Base-by-base conservation (phyloP, 2,329 filamentous ascomycete species). In the Phialophora tarda region DNA sequence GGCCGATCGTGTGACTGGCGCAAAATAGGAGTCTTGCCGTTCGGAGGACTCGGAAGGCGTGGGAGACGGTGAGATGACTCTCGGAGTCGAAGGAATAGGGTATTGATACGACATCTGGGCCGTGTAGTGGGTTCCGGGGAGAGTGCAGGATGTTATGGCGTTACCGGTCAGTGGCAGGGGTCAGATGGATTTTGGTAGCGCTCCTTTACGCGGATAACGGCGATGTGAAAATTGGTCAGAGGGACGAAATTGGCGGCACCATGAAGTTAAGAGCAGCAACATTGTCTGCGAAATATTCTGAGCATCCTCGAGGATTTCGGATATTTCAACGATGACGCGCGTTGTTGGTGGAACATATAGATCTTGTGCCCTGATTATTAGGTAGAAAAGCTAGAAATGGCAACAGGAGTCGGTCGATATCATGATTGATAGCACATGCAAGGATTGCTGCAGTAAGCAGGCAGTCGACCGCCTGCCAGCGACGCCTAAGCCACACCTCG, bases 11-110 rank as follows among this genome's bases (percentile, higher is more conserved):
- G 92, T 96, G 68, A 88, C 84, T 5, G 92, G 92, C 10, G 88
- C 90, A 71, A 87, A 88, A 78, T 96, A 89, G 68, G 85, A 84
- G 75, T 89, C 85, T 71, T 83, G 83, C 70, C 69, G 74, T 50
- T 83, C 81, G 69, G 82, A 83, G 34, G 77, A 77, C 64, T 89
- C 87, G 24, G 87, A 89, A 1, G 88, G 88, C 1, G 90, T 89
- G 48, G 93, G 93, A 63, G 92, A 95, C 48, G 93, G 93, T 12
- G 92, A 96, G 73, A 95, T 96, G 72, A 97, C 91, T 75, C 92
- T 89, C 74, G 93, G 93, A 64, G 90, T 95, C 64, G 86, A 85
- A 64, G 93, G 93, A 65, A 95, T 82, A 72, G 83, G 81, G 70
- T 85, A 81, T 73, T 82, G 80, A 56, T 76, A 75, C 24, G 82